Evolutionary conservation across 163 green algal species (phyloP), one percentile per base, ranked within the genome.

Genomic region (Trebouxiophyceae sp.): DNA sequence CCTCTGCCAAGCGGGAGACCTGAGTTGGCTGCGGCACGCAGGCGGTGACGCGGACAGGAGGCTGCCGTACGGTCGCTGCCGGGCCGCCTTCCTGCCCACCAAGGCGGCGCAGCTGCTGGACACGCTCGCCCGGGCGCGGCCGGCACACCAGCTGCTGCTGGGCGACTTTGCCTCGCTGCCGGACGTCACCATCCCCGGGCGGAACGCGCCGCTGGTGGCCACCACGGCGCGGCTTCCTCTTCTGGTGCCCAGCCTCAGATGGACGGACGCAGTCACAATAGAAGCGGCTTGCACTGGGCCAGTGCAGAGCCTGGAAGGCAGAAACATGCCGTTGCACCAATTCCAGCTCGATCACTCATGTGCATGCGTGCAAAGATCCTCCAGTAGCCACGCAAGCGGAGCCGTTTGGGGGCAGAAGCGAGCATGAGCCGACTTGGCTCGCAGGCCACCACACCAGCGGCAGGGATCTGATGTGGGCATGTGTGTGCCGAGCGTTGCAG

Each of bases 91-190:
- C 56, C 70, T 95, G 55, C 87, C 89, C 30, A 95, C 88, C 2
- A 75, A 66, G 34, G 74, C 61, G 50, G 59, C 89, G 65, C 57
- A 76, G 45, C 82, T 97, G 56, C 59, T 96, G 46, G 79, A 95
- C 23, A 60, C 76, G 23, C 67, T 96, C n/a, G 72, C 89, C 61
- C 33, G 33, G 1, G 75, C 69, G 32, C 71, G 80, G 1, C 88
- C 88, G 1, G 69, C 81, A 47, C 84, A 91, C 68, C 75, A 66
- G 7, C 69, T 95, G 7, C 78, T 95, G 3, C 73, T 77, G 3
- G 79, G 79, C 7, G 88, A 95, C 77, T 97, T 97, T 81, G 81
- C 89, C 63, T 39, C 70, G 26, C 81, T 97, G 31, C 89, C 90
- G 1, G 86, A 93, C 44, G 83, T 93, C 19, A 29, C 55, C 2